A percentile compares a stretch with the other conserved stretches of the same genome.
Conservation (phyloP, 257 asterid species). For the Eustoma russellianum region DNA sequence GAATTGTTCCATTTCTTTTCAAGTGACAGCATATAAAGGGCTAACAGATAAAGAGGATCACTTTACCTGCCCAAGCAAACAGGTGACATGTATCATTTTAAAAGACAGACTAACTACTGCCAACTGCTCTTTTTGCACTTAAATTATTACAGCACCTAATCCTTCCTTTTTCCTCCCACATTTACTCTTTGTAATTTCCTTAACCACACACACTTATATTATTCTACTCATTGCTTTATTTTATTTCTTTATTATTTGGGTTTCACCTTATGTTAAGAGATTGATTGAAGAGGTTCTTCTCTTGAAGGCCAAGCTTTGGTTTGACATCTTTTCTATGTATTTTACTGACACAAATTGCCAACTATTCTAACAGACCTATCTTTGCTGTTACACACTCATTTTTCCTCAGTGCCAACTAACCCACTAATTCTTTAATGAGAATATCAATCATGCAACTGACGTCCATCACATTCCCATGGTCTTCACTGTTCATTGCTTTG, state of each 20-base stretch:
- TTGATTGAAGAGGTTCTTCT: conserved; percentile 52
- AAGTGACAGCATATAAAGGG: conserved; percentile 24
- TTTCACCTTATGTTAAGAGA: conserved; percentile 15
- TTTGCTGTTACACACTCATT: conserved; percentile 86
- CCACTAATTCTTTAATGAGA: conserved; percentile 37
- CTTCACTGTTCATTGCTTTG: conserved; percentile 19
- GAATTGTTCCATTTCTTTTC: too few relatives aligned
- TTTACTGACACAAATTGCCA: conserved; percentile 88
- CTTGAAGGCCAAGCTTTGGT: conserved; percentile 67
- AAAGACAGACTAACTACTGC: conserved; percentile 61
- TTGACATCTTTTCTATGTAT: conserved; percentile 17
- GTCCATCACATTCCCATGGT: conserved; percentile 22
- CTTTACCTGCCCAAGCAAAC: conserved; percentile 51
- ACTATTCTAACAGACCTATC: conserved; percentile 47
- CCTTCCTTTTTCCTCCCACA: conserved; percentile 15
- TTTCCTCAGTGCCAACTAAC: conserved; percentile 55
- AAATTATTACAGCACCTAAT: conserved; percentile 66
- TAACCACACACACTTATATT: conserved; percentile 8
- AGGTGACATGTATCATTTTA: conserved; percentile 41
- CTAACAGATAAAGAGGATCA: conserved; percentile 12
- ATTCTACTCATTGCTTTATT: conserved; percentile 12
- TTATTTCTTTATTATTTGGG: conserved; percentile 8
- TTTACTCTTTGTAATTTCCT: conserved; percentile 24
- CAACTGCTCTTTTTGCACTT: conserved; percentile 56
- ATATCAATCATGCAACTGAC: conserved; percentile 27